Evolutionary conservation across 352 stramenopile species (phyloP).

Genomic region (Globisporangium ultimum): DNA sequence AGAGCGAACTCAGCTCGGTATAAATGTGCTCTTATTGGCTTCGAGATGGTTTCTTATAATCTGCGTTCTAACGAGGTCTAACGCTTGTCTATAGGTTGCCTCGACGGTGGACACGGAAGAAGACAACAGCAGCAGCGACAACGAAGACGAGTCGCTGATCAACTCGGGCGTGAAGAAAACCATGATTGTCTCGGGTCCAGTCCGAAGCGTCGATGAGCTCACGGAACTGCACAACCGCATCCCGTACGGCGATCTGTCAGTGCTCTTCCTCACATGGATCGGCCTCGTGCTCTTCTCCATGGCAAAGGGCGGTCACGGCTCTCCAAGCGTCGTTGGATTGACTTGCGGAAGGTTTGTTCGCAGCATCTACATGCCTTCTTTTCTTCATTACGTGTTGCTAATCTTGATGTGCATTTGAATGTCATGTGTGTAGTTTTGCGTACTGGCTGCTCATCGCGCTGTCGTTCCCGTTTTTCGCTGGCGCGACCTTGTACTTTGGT

Average conservation of each 20-base stretch:
- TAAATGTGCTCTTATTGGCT: background rate
- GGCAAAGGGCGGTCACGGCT: conserved; percentile 72
- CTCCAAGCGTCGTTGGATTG: conserved; percentile 68
- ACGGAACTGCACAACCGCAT: conserved; percentile 45
- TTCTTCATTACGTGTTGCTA: background rate
- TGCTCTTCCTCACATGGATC: conserved; percentile 79
- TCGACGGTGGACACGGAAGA: conserved; percentile 18
- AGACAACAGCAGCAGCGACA: conserved; percentile 30
- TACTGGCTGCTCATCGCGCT: conserved; percentile 66
- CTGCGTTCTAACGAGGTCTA: too few species aligned
- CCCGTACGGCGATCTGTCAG: conserved; percentile 52
- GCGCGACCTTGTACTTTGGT: conserved; percentile 74
- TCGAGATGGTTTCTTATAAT: too few species aligned
- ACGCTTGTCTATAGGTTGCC: background rate
- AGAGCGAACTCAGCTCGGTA: conserved; percentile 25
- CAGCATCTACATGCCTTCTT: background rate
- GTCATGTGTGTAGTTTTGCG: conserved; percentile 9
- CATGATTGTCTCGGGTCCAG: conserved; percentile 17
- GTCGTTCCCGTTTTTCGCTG: conserved; percentile 71
- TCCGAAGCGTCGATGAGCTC: conserved; percentile 46
- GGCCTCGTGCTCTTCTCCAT: conserved; percentile 76
- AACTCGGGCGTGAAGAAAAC: conserved; percentile 41
- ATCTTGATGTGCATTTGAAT: conserved; percentile 10
- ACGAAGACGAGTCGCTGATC: conserved; percentile 57
- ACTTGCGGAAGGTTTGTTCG: conserved; percentile 37